Evolutionary conservation across 345 rosid genomes (phyloP).

Genomic region (Nasturtium officinale): DNA sequence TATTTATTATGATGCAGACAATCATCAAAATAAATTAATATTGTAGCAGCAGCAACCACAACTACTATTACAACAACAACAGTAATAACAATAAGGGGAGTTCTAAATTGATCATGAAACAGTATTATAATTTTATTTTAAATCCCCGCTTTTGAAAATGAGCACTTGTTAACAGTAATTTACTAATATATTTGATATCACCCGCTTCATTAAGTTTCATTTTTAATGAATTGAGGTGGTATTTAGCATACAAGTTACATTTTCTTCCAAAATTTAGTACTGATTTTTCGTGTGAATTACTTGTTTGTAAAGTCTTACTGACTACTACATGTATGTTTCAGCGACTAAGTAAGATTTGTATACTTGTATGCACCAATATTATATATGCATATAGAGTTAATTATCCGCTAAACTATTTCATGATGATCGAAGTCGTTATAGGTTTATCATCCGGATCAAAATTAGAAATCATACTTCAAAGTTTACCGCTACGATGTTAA

Average conservation of each 20-base stretch:
- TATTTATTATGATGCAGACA: constrained; percentile 35
- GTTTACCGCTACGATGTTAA: background rate
- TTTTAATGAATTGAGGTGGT: background rate
- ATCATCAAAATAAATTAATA: constrained; percentile 29
- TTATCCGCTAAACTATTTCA: background rate
- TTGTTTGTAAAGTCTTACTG: background rate
- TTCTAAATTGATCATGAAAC: background rate
- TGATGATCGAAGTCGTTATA: background rate
- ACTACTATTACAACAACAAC: background rate
- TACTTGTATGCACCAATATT: background rate
- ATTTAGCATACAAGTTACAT: background rate
- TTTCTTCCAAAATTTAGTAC: background rate
- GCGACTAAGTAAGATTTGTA: too few relatives aligned
- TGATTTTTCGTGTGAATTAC: background rate
- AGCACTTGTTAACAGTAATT: background rate
- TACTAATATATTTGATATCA: too few relatives aligned
- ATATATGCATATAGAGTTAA: background rate
- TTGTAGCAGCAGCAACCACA: background rate
- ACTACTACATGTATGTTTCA: background rate
- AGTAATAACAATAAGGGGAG: background rate
- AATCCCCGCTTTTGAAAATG: background rate
- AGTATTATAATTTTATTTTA: background rate
- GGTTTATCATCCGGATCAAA: background rate
- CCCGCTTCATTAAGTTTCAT: background rate
- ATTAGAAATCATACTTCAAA: background rate